These are phyloP conservation scores for Phaeosphaeriaceae sp. DNA, from an alignment of 2,329 filamentous ascomycete genomes.

Conservation along the genomic window DNA sequence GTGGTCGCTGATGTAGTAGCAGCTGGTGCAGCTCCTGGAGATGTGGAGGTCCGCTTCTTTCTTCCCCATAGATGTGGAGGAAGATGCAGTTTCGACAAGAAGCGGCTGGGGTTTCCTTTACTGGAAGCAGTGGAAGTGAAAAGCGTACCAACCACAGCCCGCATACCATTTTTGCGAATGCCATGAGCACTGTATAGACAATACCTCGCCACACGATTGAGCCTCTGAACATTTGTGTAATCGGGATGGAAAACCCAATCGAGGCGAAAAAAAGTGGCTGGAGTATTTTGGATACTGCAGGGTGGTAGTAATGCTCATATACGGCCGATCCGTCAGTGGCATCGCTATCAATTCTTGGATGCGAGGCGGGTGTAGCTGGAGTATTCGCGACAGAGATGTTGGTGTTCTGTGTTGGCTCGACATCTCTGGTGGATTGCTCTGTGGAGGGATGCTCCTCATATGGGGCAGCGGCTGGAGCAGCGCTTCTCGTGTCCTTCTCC, in stretches of 20 bases:
- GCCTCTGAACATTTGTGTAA: conserved; percentile 72
- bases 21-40: not conserved
- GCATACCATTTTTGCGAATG: conserved; percentile 55
- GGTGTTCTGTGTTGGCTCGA: not conserved
- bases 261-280: conserved; percentile 78
- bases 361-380: not conserved
- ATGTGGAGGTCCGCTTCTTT: conserved; percentile 7
- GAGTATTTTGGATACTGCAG: conserved; percentile 61
- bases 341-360: not conserved
- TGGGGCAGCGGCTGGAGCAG: not conserved
- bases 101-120: conserved; percentile 8
- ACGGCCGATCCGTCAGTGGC: conserved; percentile 36
- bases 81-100: conserved; percentile 22
- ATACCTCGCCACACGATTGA: conserved; percentile 75
- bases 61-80: conserved; percentile 36
- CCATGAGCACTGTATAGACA: conserved; percentile 76
- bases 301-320: conserved; percentile 58
- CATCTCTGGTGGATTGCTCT: not conserved
- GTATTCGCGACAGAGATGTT: not conserved
- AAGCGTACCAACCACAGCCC: conserved; percentile 53
- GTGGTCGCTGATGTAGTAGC: not conserved
- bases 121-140: conserved; percentile 22
- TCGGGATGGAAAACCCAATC: conserved; percentile 81
- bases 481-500: not conserved
- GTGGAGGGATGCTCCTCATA: not conserved